Conservation (phyloP, 768 basidiomycete species). For the Tylopilus subfusipes region DNA sequence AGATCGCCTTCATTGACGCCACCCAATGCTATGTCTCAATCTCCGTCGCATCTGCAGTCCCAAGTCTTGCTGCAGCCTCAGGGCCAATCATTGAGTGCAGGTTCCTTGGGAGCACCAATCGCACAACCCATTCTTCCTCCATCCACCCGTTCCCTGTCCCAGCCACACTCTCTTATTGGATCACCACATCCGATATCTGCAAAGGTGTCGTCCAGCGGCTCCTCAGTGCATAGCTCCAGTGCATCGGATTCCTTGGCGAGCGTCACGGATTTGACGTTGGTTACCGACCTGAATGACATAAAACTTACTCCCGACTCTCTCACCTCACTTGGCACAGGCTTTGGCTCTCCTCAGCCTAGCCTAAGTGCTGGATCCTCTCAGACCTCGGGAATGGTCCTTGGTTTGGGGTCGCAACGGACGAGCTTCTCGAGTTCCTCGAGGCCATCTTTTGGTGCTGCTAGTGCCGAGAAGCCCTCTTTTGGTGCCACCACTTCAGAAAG, state of each 20-base stretch:
- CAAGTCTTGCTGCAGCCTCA: constrained; percentile 18
- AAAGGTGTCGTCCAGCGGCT: constrained; percentile 20
- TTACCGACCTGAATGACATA: constrained; percentile 24
- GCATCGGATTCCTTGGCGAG: constrained; percentile 7
- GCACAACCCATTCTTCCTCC: constrained; percentile 22
- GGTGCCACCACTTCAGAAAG: constrained; percentile 16
- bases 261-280: constrained; percentile 22
- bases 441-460: constrained; percentile 16
- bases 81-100: constrained; percentile 13
- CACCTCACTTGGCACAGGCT: constrained; percentile 23
- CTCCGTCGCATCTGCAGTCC: constrained; percentile 20
- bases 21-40: constrained; percentile 14
- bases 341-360: constrained; percentile 26
- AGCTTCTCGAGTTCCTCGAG: constrained; percentile 19
- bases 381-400: constrained; percentile 14
- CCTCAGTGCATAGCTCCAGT: constrained; percentile 20
- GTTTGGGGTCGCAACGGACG: constrained; percentile 21
- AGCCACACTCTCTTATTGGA: constrained; percentile 28
- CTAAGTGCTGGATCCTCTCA: constrained; percentile 30
- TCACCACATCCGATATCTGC: constrained; percentile 26
- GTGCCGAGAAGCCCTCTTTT: constrained; percentile 19
- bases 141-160: constrained; percentile 23
- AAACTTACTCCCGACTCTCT: constrained; percentile 26
- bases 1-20: constrained; percentile 24
- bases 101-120: constrained; percentile 15